Base-by-base conservation (phyloP, 169 alveolate genomes). In the Fabrea salina region DNA sequence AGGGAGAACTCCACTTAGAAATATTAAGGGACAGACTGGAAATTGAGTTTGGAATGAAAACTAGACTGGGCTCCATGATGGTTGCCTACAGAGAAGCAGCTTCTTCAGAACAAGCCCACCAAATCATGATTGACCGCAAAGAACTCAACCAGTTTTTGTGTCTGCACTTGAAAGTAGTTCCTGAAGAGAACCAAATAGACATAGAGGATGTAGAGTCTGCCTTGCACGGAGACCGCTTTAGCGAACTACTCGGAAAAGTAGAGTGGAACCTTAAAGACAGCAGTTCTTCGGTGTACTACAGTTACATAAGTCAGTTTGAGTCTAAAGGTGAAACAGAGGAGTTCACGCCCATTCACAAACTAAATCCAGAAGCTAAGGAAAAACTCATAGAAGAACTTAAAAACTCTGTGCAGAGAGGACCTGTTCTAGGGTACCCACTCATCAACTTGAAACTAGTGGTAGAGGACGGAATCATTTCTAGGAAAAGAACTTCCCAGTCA, bases 1-100 rank as follows among this genome's bases (percentile, higher is more conserved):
- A 96, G 89, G 99, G 99, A 43, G 99, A 97, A 82, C 90, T 97
- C 37, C 99, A 97, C 82, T 82, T 97, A 81, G 99, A 97, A 83
- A 94, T 97, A 59, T 80, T 95, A 54, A 89, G 96, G 35, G 98
- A 97, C 67, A 91, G 99, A 68, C 86, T 97, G 30, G 88, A 87
- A 76, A 90, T 95, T 25, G 99, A 97, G 83, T 94, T 91, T 43
- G 61, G 37, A 19, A 25, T 67, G 11, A 44, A 67, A 67, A 67
- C 59, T 7, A 16, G 56, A 1, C 37, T 67, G 44, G 78, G 78
- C 16, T n/a, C 16, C 19, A 43, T 67, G 22, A 56, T 41, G 33
- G 78, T 67, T 0, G 74, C 74, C 0, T 61, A 61, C 39, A 47
- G 74, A 16, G 74, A 61, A 61, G 25, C 37, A 16, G 53, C 32